Base-by-base conservation (phyloP, 1,284 basidiomycete genomes). In the Cryptococcus deneoformans region DNA sequence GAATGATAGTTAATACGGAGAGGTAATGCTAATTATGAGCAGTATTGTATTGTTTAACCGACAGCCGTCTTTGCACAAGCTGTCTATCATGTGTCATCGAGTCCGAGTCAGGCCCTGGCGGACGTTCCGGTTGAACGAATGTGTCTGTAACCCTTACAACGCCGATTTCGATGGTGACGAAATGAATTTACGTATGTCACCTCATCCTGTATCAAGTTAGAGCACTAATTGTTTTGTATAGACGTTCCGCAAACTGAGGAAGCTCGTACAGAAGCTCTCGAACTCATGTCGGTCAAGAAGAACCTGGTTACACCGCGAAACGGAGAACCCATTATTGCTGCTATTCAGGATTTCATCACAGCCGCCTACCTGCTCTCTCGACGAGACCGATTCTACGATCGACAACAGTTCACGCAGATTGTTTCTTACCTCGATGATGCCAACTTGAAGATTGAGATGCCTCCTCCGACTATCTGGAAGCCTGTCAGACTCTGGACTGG, bases 141-240 rank as follows among this genome's bases (percentile, higher is more conserved):
- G 96, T 85, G 96, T 96, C 8, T 99, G 96, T 79, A 95, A 92
- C 53, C 96, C 96, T 2, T 99, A 99, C 80, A 98, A 98, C 73
- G 96, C 96, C 54, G 96, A 99, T 80, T 99, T 99, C 70, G 96
- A 99, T 74, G 96, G 96, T 63, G 96, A 99, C 76, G 96, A 99
- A 79, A 99, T 99, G 96, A 99, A 99, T 78, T 82, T 99, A 70
- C 94, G 92, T 92, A 69, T 66, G 89, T 81, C 12, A 1, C 12
- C 29, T 6, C 3, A 43, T 53, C 47, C 16, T 34, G 7, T 14
- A 40, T 37, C 20, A 39, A 5, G 24, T 34, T 20, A n/a, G 16
- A 29, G 47, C 37, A 20, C 51, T 58, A 29, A 58, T 46, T 58
- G 60, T 39, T 63, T 52, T 20, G 35, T 68, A 93, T 68, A 94